These are phyloP conservation scores for Salvia sclarea DNA, from an alignment of 305 asterid species.

Conservation along the genomic window DNA sequence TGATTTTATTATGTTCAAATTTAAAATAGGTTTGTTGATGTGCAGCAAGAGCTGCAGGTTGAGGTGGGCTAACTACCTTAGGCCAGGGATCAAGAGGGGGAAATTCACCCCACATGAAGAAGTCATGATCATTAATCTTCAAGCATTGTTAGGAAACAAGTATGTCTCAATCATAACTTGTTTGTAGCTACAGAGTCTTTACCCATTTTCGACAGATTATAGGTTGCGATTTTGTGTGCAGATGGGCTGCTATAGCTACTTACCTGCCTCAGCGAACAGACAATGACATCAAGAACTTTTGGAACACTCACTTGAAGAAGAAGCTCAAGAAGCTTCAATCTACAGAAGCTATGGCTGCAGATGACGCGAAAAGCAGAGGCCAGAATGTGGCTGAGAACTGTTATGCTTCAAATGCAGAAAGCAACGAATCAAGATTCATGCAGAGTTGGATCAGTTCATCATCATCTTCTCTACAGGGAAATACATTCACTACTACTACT, in stretches of 20 bases:
- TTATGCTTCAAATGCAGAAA: constrained; percentile 67
- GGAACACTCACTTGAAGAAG: constrained; percentile 89
- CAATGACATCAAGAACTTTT: constrained; percentile 81
- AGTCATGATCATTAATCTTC: constrained; percentile 86
- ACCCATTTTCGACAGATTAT: not conserved
- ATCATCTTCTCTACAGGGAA: constrained; percentile 27
- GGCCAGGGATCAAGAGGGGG: constrained; percentile 91
- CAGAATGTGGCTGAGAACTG: constrained; percentile 29
- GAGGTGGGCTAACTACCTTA: constrained; percentile 78
- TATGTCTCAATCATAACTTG: constrained; percentile 26
- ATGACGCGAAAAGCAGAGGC: not conserved
- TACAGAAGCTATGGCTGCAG: constrained; percentile 28
- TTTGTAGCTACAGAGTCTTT: too few species aligned
- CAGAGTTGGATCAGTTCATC: constrained; percentile 81
- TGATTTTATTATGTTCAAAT: too few species aligned
- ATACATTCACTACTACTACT: not conserved
- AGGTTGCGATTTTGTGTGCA: constrained; percentile 24
- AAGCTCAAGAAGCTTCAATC: constrained; percentile 60
- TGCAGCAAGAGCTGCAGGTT: constrained; percentile 93
- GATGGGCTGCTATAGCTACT: constrained; percentile 96
- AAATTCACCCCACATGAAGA: constrained; percentile 88
- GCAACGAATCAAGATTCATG: constrained; percentile 69
- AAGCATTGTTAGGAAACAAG: constrained; percentile 85
- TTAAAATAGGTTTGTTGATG: constrained; percentile 57
- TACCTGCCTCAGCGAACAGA: constrained; percentile 83